Evolutionary conservation across 129 eudicot genomes (phyloP), one percentile per base, ranked within the genome.

Genomic region (Gnaphalium uliginosum): DNA sequence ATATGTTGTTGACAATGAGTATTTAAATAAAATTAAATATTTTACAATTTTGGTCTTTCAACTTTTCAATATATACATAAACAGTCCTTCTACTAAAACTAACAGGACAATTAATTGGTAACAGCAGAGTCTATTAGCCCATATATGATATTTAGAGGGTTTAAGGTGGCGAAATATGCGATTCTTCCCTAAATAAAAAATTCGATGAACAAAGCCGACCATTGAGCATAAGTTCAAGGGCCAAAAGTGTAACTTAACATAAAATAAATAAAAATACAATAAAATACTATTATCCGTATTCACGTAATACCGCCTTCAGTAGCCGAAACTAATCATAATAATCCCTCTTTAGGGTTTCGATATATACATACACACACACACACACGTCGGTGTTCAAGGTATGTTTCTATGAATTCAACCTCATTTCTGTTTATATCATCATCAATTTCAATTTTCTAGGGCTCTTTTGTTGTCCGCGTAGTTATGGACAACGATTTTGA

Each of bases 271-370:
- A 43, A 11, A 43, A 14, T 11, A 43, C 18, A 43, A 43, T 43
- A 43, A 43, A 43, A 11, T 37, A 32, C 37, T 22, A 79, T 72
- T 51, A 64, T 65, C 68, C 39, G 67, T 24, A 64, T 33, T 43
- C 33, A 29, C 76, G 71, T 41, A 59, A 60, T 30, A 76, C 73
- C 48, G 54, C 67, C 53, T 68, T 77, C 62, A n/a, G 61, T 33
- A 46, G 76, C 72, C 67, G 60, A 65, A 78, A 66, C 25, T 25
- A 39, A 64, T 64, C 69, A 65, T 63, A 65, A 53, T 25, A 65
- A 53, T 25, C 63, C 53, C 10, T 73, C 66, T 61, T 57, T 76
- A 80, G 83, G 83, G 83, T 80, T 80, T 80, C 79, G 39, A 54
- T 64, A 72, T 32, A 50, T 68, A 73, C 74, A 79, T 58, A 72